These are phyloP conservation scores for Vinca minor DNA, from an alignment of 257 asterid species.

Conservation along the genomic window DNA sequence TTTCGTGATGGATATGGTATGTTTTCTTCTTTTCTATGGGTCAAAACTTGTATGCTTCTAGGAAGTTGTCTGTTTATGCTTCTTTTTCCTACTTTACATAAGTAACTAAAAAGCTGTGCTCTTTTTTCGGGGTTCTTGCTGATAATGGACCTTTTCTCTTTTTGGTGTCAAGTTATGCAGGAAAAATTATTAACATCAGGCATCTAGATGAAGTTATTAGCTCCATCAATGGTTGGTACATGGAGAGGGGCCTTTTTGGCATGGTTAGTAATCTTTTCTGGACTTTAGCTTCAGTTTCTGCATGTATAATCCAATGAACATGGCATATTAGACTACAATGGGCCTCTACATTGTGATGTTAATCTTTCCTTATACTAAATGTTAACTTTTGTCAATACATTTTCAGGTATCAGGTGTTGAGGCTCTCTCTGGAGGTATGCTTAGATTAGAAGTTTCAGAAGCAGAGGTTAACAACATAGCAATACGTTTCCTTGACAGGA, in stretches of 20 bases:
- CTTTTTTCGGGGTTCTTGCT: conserved; percentile 25
- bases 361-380: background rate
- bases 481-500: conserved; percentile 87
- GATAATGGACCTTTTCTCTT: conserved; percentile 35
- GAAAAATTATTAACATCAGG: conserved; percentile 87
- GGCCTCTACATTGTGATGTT: background rate
- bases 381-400: conserved; percentile 3
- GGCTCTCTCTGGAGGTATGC: conserved; percentile 91
- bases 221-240: conserved; percentile 93
- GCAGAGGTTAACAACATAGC: conserved; percentile 84
- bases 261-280: conserved; percentile 48
- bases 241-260: conserved; percentile 98
- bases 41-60: background rate
- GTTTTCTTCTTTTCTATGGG: conserved; percentile 24
- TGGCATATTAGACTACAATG: background rate
- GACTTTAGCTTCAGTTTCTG: background rate
- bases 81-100: background rate
- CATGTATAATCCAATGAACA: background rate
- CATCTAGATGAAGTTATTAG: conserved; percentile 78
- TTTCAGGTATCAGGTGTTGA: conserved; percentile 88
- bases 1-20: conserved; percentile 93
- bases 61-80: background rate
- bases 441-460: conserved; percentile 84
- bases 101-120: background rate
- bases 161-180: conserved; percentile 64